These are phyloP conservation scores for Harringtonia aguacate DNA, from an alignment of 2,329 filamentous ascomycete genomes.

Conservation along the genomic window DNA sequence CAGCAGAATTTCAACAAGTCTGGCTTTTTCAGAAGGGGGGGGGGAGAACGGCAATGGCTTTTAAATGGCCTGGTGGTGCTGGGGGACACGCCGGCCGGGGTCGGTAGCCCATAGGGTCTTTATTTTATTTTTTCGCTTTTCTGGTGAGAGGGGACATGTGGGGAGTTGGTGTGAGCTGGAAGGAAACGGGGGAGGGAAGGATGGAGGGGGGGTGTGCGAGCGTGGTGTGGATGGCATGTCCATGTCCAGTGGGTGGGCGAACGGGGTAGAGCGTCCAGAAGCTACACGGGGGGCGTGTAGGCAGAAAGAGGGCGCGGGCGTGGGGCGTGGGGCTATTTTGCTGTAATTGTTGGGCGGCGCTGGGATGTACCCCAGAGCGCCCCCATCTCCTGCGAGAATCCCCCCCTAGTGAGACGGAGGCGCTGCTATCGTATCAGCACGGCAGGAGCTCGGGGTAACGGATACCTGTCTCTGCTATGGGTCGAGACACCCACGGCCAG, in stretches of 20 bases:
- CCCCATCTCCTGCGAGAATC: constrained; percentile 2
- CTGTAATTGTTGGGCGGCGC: background rate
- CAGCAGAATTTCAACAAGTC: constrained; percentile 1
- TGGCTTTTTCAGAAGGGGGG: constrained; percentile 6
- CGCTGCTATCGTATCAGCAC: background rate
- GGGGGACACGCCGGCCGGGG: constrained; percentile 5
- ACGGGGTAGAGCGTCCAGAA: background rate
- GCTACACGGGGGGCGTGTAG: background rate
- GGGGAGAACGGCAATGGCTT: constrained; percentile 10
- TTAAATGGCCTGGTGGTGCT: constrained; percentile 11
- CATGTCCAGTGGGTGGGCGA: background rate
- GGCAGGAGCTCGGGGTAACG: too few species aligned
- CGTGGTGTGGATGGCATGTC: constrained; percentile 1
- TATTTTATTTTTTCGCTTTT: constrained; percentile 4
- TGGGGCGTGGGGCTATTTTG: constrained; percentile 2
- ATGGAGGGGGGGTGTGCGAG: constrained; percentile 5
- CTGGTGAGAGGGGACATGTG: constrained; percentile 10
- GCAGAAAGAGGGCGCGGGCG: background rate
- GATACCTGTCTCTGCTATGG: too few species aligned
- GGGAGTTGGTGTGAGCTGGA: constrained; percentile 7
- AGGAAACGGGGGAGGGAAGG: constrained; percentile 1
- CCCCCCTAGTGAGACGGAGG: background rate
- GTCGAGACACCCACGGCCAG: too few species aligned
- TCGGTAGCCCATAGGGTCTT: constrained; percentile 9
- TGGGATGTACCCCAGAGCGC: constrained; percentile 5